Conservation (phyloP, 2,329 filamentous ascomycete genomes). For the Fusarium stilboides region DNA sequence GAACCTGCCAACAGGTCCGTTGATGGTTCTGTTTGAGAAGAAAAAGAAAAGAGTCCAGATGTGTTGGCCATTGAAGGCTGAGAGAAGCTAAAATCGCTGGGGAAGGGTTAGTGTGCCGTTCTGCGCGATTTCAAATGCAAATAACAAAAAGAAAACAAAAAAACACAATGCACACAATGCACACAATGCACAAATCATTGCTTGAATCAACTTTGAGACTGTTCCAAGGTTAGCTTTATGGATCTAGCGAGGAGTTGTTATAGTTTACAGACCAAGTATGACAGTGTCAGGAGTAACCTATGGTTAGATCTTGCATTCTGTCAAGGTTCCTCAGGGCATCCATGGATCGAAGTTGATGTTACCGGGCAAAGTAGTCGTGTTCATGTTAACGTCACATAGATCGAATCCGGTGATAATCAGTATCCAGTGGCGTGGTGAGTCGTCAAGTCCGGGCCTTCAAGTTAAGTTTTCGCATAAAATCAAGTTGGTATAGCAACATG, state of each 20-base stretch:
- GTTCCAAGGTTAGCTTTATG: slow-evolving; percentile 48
- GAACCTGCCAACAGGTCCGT: slow-evolving; percentile 68
- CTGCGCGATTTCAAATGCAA: slow-evolving; percentile 59
- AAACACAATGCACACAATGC: slow-evolving; percentile 44
- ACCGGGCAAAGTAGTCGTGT: slow-evolving; percentile 18
- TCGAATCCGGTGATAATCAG: slow-evolving; percentile 21
- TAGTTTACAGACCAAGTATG: slow-evolving; percentile 51
- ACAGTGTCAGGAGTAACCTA: slow-evolving; percentile 20
- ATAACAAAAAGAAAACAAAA: slow-evolving; percentile 51
- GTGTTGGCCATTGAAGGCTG: slow-evolving; percentile 66
- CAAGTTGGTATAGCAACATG: slow-evolving; percentile 45
- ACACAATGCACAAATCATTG: slow-evolving; percentile 49
- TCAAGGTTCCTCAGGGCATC: slow-evolving; percentile 33
- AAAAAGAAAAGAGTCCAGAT: slow-evolving; percentile 70
- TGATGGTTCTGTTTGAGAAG: slow-evolving; percentile 72
- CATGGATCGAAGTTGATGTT: slow-evolving; percentile 7
- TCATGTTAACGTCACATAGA: slow-evolving; percentile 34
- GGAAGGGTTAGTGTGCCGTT: slow-evolving; percentile 70
- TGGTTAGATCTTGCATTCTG: slow-evolving; percentile 41
- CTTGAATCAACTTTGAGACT: slow-evolving; percentile 73
- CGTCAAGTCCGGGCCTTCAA: neutral
- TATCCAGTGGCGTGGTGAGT: slow-evolving; percentile 14
- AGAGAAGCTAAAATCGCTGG: slow-evolving; percentile 71
- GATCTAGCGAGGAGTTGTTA: slow-evolving; percentile 22
- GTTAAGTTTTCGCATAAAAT: slow-evolving; percentile 39